Evolutionary conservation across 2,329 filamentous ascomycete genomes (phyloP), one percentile per base, ranked within the genome.

Genomic region (Aspergillus sp.): DNA sequence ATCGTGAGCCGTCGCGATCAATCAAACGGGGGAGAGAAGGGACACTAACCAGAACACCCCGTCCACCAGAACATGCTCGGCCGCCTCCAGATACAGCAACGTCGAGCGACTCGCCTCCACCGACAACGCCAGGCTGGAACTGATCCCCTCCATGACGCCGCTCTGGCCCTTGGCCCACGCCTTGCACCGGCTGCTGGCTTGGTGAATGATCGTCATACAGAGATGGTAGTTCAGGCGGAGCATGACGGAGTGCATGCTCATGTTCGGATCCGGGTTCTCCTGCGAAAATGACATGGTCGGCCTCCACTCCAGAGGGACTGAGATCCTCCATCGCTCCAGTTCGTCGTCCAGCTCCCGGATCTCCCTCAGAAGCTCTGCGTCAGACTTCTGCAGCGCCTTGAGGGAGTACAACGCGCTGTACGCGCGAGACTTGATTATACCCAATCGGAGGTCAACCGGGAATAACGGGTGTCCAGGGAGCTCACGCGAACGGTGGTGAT

Each of bases 301-400:
- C 2, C 71, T 58, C 34, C 60, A 67, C 5, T 57, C 42, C 1
- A 46, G 43, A 0, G 68, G 66, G 0, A 76, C 45, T 0, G 70
- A 69, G 1, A 64, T 42, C 1, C 74, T 61, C 73, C 73, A 77
- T 8, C 49, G 48, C 29, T 77, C 73, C 1, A 77, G 53, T 17
- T 74, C 69, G 14, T 72, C 67, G 36, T 77, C 73, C 0, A 77
- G 53, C 45, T 74, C 67, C 4, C 72, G 65, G 8, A 77, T 75
- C 3, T 69, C 64, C 7, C 64, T 62, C 2, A 77, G 54, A 0
- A 76, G 50, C 34, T 75, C 69, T 0, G 71, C 69, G 25, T 75
- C 71, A 0, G 68, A 62, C 37, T 74, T 75, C 8, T 59, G 58
- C 2, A 66, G 43, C 0, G 68, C 63, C 3, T 59, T 48, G 3